Base-by-base conservation (phyloP, 2,329 filamentous ascomycete genomes). In the Sclerotinia trifoliorum region DNA sequence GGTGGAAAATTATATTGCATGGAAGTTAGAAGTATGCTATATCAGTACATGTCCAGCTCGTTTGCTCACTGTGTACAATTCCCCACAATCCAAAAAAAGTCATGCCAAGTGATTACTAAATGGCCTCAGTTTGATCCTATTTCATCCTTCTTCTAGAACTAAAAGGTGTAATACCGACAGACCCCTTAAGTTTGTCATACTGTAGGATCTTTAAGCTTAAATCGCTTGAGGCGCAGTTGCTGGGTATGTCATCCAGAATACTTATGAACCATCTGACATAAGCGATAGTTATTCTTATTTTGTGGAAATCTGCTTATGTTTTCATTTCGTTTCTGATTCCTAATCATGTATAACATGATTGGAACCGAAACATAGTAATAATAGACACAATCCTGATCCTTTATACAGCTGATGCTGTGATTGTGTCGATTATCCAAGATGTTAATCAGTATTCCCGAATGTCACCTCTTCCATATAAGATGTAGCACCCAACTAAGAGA, bases 331-430 rank as follows among this genome's bases (percentile, higher is more conserved):
- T 29, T 65, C 26, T 55, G 19, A 44, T 19, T 35, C 49, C 49
- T 55, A 29, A 42, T 46, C 11, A 17, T n/a, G 10, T 48, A 65
- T 29, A 15, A 24, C 35, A 39, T 64, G 17, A 51, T 54, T 54
- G 32, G 39, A 64, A 64, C 21, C 17, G 6, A n/a, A 54, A n/a
- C 19, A 29, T 39, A 64, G 54, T 26, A 32, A 29, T 52, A 64
- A 54, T 54, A 46, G 35, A 65, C n/a, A 32, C 19, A 39, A 65
- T 65, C 51, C 51, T 65, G 51, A 65, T 65, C 62, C 51, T 46
- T 56, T 55, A 13, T 42, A 29, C 39, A 13, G 17, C 51, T 8
- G 32, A 24, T 21, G 17, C 5, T 17, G 29, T 29, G 39, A 17
- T 32, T 46, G 42, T 17, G 26, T 21, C 42, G 15, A 65, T n/a